Evolutionary conservation across 768 basidiomycete genomes (phyloP), one percentile per base, ranked within the genome.

Genomic region (Gloeopeniophorella convolvens): DNA sequence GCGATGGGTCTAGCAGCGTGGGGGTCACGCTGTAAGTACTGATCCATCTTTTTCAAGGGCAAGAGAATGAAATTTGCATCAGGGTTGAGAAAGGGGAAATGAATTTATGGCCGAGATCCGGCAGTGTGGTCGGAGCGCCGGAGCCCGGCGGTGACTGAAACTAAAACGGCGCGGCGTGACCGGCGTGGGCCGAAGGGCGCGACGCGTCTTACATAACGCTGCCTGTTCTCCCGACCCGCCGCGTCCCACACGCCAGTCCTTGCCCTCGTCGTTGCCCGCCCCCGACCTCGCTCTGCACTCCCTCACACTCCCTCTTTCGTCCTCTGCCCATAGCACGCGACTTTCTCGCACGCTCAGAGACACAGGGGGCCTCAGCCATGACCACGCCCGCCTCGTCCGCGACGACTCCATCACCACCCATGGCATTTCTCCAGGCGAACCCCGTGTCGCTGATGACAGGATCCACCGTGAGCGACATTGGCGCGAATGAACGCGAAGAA

Each of bases 341-440:
- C 15, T 24, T 24, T 15, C 4, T 10, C 4, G 26, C 16, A 7
- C 6, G 15, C 27, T 39, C 30, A 34, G 20, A 48, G 23, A 10
- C 49, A 10, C 21, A 11, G 13, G 16, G 26, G 18, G 15, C 42
- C 23, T 41, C 41, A 30, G 39, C 20, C 31, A 89, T 89, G 87
- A 81, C 85, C 61, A 83, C 86, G 32, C 84, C 88, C 50, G 79
- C 84, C 54, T 89, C 85, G 60, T 85, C 86, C 55, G 76, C 84
- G 60, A 89, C 88, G 64, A 88, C 87, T 51, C 81, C 83, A 61
- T 90, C 88, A 42, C 88, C 88, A 21, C 82, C 82, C 56, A 72
- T 82, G 65, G 67, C 76, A 63, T 85, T 77, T 71, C 70, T 79
- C 50, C 73, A 74, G 50, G 75, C 68, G 21, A 53, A 51, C 47